Conservation (phyloP, 73 alveolate species). For the Effrenium voratum region DNA sequence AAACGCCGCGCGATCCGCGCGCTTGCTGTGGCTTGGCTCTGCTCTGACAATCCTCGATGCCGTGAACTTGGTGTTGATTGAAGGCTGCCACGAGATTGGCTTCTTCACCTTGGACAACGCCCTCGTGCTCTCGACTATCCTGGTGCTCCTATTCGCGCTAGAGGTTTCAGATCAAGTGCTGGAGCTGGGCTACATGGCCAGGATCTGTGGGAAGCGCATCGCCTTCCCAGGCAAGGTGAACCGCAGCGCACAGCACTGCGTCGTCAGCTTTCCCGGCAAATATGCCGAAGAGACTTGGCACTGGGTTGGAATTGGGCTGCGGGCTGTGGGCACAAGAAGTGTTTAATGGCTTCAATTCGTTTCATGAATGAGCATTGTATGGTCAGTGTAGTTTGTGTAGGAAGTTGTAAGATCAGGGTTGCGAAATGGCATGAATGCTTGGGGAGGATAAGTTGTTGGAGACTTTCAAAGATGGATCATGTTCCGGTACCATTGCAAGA, state of each 20-base stretch:
- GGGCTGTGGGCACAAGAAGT: too few relatives aligned
- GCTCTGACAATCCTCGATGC: not conserved
- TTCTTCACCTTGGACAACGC: not conserved
- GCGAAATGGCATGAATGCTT: not conserved
- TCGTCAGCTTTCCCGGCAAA: not conserved
- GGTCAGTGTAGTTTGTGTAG: not conserved
- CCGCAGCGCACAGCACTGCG: not conserved
- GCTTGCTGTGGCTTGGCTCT: not conserved
- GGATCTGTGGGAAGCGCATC: not conserved
- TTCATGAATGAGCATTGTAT: not conserved
- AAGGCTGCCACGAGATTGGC: not conserved
- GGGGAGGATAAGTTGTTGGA: not conserved
- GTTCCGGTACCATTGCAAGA: not conserved
- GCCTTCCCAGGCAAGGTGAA: conserved; percentile 5
- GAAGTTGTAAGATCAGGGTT: too few relatives aligned
- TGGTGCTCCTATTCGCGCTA: not conserved
- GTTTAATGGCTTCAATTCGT: not conserved
- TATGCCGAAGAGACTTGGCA: not conserved
- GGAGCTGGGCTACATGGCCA: not conserved
- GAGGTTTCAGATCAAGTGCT: not conserved
- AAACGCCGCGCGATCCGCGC: not conserved
- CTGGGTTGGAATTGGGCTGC: too few relatives aligned
- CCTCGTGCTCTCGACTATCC: not conserved
- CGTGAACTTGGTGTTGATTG: not conserved
- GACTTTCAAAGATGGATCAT: not conserved